Conservation (phyloP, 225 moss, liverwort and hornwort species). For the Rhytidiadelphus loreus region DNA sequence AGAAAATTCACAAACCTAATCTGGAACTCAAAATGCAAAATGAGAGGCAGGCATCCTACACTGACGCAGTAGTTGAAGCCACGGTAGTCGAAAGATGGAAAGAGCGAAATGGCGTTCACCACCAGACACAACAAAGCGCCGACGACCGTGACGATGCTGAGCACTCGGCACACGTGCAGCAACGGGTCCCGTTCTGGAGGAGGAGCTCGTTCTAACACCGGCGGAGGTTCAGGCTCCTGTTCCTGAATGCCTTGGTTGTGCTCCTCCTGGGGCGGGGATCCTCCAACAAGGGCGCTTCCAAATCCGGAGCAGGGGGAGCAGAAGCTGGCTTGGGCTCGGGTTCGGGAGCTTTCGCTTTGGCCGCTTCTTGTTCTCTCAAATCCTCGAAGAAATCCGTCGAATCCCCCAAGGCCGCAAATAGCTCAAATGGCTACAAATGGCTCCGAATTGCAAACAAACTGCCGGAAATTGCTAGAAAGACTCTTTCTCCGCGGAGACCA, state of each 20-base stretch:
- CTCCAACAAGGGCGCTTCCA: slow-evolving; percentile 40
- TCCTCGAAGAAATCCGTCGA: slow-evolving; percentile 26
- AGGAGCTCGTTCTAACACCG: slow-evolving; percentile 15
- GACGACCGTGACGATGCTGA: slow-evolving; percentile 48
- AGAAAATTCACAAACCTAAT: background rate
- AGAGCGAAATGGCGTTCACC: slow-evolving; percentile 64
- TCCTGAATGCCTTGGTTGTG: slow-evolving; percentile 8
- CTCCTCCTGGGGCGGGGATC: background rate
- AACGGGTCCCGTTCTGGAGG: slow-evolving; percentile 12
- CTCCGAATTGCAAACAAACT: no score
- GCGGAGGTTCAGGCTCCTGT: background rate
- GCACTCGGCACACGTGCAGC: slow-evolving; percentile 26
- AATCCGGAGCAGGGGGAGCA: background rate
- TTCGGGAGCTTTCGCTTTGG: background rate
- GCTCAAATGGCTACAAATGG: no score
- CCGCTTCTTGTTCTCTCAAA: slow-evolving; percentile 10
- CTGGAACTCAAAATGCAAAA: background rate
- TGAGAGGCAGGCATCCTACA: slow-evolving; percentile 13
- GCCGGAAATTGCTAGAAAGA: no score
- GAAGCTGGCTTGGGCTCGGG: background rate
- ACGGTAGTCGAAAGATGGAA: slow-evolving; percentile 63
- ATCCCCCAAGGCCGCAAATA: background rate
- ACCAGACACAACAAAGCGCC: slow-evolving; percentile 49
- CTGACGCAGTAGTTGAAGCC: slow-evolving; percentile 65
- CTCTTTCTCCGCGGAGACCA: background rate